A percentile compares a stretch with the other conserved stretches of the same genome.
Evolutionary conservation across 2,329 filamentous ascomycete genomes (phyloP).

Genomic region (Pestalotiopsis sp.): DNA sequence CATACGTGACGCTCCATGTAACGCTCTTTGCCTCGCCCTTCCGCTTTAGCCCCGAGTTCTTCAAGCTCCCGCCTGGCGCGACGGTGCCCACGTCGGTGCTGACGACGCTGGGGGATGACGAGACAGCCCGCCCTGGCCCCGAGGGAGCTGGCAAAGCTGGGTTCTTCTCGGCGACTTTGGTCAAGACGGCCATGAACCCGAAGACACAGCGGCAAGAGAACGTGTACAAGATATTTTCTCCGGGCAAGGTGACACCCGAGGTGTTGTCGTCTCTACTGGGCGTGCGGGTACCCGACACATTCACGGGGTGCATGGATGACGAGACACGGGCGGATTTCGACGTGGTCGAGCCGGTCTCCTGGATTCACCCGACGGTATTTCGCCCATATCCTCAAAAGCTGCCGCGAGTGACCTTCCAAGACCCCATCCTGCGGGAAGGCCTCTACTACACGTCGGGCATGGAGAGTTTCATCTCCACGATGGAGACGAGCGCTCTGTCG

Average conservation of each 20-base stretch:
- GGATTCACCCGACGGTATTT: constrained; percentile 80
- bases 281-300: constrained; percentile 45
- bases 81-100: constrained; percentile 74
- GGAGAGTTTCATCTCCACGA: constrained; percentile 93
- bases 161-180: constrained; percentile 85
- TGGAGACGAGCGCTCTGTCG: constrained; percentile 95
- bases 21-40: constrained; percentile 84
- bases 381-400: constrained; percentile 82
- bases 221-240: constrained; percentile 69
- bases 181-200: constrained; percentile 67
- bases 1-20: constrained; percentile 85
- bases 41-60: constrained; percentile 71
- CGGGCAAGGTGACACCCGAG: constrained; percentile 50
- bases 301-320: constrained; percentile 24
- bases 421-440: constrained; percentile 67
- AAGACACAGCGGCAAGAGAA: constrained; percentile 55
- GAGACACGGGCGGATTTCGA: constrained; percentile 29
- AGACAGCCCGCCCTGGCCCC: constrained; percentile 50
- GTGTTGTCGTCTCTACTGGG: constrained; percentile 59
- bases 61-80: constrained; percentile 63
- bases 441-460: constrained; percentile 78
- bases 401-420: constrained; percentile 87
- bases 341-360: constrained; percentile 61
- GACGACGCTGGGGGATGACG: constrained; percentile 73
- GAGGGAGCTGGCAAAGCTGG: constrained; percentile 71